phyloP scores from a whole-genome alignment of 208 protist genomes.

The Phytomonas francai region DNA sequence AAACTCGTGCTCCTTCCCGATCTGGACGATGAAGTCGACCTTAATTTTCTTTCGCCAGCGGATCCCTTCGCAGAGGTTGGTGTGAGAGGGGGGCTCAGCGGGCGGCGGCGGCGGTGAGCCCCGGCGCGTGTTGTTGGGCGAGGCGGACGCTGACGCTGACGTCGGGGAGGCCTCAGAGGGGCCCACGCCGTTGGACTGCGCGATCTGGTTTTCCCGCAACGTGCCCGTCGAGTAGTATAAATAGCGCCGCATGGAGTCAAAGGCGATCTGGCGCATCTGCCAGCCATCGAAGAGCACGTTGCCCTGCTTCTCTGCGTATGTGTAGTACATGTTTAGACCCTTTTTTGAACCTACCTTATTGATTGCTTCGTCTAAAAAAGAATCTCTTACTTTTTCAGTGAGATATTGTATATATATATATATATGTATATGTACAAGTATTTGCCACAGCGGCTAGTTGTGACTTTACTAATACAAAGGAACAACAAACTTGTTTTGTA shows the following conservation, averaged over 20 bases:
- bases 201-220: constrained; percentile 20
- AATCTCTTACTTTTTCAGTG: no score
- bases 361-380: no score
- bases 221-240: constrained; percentile 42
- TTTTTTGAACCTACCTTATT: no score
- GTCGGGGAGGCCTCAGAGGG: constrained; percentile 11
- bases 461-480: no score
- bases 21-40: constrained; percentile 34
- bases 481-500: no score
- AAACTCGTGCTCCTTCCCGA: constrained; percentile 42
- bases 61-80: constrained; percentile 14
- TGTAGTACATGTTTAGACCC: constrained; percentile 47
- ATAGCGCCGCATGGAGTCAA: constrained; percentile 60
- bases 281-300: constrained; percentile 37
- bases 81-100: constrained; percentile 9
- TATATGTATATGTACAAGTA: no score
- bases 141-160: constrained; percentile 6
- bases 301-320: constrained; percentile 48
- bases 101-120: constrained; percentile 16
- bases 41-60: constrained; percentile 69
- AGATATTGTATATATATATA: no score
- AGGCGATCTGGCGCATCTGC: constrained; percentile 60
- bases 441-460: no score
- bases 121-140: constrained; percentile 15
- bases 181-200: constrained; percentile 15